Evolutionary conservation across 1,139 yeast species (phyloP), one percentile per base, ranked within the genome.

Genomic region (Suhomyces maxii): DNA sequence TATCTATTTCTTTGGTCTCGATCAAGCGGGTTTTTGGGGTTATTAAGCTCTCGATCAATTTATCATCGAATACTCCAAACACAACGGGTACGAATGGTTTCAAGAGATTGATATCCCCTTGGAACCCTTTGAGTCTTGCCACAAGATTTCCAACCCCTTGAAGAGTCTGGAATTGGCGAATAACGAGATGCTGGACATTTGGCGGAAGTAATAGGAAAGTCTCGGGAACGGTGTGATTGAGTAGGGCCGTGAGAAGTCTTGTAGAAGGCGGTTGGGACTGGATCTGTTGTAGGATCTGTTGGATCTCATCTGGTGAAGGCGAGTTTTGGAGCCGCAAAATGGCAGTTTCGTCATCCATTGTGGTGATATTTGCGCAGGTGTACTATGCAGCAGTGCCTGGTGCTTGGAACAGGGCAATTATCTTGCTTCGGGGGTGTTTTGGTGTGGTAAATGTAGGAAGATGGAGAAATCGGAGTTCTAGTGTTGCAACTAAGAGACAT

Each of bases 1-100:
- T 71, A 44, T 73, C 76, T 10, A 72, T 51, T 46, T 73, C 79
- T 42, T 60, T 65, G 7, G 53, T 39, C 39, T 66, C 65, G 28
- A 23, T 48, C 23, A 23, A n/a, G 7, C 37, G 33, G 8, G 26
- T 25, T 25, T 26, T 14, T 5, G 43, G 47, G 2, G 5, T 14
- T 18, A 58, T 41, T 36, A 69, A 44, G 4, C 3, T 40, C 46
- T 5, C 34, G 6, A 7, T 63, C 50, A 26, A 70, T 50, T 3
- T 54, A 5, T 57, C 53, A 12, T 58, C 47, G 31, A 70, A 60
- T 2, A 64, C 54, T 2, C 42, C 42, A 12, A 46, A 47, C 3
- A 59, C 50, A 18, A 57, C 38, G 13, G 45, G 48, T 28, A 47
- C 18, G 37, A 48, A 52, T 13, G 49, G 37, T 8, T 41, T 26